These are phyloP conservation scores for Ochromonas danica DNA, from an alignment of 108 stramenopile species.

Conservation along the genomic window DNA sequence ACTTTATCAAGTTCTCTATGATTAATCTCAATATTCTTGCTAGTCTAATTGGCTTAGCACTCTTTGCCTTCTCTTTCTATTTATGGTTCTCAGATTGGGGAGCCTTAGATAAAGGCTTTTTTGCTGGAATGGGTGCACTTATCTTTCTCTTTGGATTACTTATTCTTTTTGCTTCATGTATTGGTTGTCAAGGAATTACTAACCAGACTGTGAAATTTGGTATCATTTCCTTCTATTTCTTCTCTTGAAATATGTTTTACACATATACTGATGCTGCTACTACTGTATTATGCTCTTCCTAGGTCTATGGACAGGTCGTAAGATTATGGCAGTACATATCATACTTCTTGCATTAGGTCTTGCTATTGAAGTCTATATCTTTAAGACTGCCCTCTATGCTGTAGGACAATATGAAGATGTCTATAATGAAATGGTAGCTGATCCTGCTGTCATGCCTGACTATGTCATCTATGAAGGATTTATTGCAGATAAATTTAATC, in stretches of 20 bases:
- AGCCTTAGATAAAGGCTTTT: not conserved
- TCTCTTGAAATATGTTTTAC: no score
- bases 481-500: slow-evolving; percentile 6
- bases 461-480: slow-evolving; percentile 1
- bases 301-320: not conserved
- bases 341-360: not conserved
- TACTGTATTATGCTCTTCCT: no score
- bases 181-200: not conserved
- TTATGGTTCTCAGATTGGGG: slow-evolving; percentile 11
- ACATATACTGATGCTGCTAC: no score
- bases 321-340: not conserved
- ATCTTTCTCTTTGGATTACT: not conserved
- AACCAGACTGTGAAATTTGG: not conserved
- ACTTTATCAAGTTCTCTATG: not conserved
- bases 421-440: not conserved
- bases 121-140: not conserved
- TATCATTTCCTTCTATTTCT: not conserved
- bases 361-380: not conserved
- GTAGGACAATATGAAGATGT: not conserved
- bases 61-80: not conserved
- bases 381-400: not conserved
- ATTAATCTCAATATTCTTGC: not conserved
- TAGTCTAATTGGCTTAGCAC: not conserved
- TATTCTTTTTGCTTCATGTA: not conserved
- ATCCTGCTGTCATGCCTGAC: not conserved